A percentile compares a stretch with the other conserved stretches of the same genome.
Conservation (phyloP, 2,329 filamentous ascomycete genomes). For the Sporothrix humicola region DNA sequence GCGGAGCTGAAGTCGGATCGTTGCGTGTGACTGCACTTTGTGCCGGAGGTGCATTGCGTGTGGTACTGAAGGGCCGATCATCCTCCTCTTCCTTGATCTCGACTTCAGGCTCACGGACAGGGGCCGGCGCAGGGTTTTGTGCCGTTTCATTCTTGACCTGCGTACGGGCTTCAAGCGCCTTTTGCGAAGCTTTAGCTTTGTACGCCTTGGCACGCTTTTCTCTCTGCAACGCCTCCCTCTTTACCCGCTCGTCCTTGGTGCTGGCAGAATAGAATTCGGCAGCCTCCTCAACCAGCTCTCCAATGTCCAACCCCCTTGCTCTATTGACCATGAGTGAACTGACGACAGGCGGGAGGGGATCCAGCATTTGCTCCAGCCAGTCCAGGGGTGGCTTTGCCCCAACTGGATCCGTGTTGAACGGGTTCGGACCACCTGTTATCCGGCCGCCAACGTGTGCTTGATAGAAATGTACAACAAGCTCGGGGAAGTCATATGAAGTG, state of each 20-base stretch:
- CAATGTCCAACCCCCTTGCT: slow-evolving; percentile 40
- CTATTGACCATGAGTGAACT: slow-evolving; percentile 44
- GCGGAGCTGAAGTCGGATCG: too few relatives aligned
- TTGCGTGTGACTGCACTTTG: neutral
- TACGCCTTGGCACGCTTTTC: too few relatives aligned
- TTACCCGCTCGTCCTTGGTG: too few relatives aligned
- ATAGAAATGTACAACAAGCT: slow-evolving; percentile 30
- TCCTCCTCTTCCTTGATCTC: slow-evolving; percentile 1
- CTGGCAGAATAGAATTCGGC: slow-evolving; percentile 42
- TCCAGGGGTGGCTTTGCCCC: slow-evolving; percentile 50
- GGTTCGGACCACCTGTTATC: slow-evolving; percentile 32
- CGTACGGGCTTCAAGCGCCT: too few relatives aligned
- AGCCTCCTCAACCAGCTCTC: slow-evolving; percentile 50
- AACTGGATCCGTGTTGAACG: neutral
- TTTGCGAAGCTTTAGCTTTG: too few relatives aligned
- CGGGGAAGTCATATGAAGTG: neutral
- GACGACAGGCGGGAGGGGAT: slow-evolving; percentile 47
- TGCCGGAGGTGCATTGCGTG: neutral
- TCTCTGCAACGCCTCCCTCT: too few relatives aligned
- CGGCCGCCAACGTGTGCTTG: slow-evolving; percentile 35
- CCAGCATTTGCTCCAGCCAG: slow-evolving; percentile 57
- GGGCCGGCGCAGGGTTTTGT: neutral
- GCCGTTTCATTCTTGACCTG: neutral
- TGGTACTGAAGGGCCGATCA: neutral
- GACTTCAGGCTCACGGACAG: neutral